Base-by-base conservation (phyloP, 495 filamentous ascomycete species). In the Aspergillus leporis region DNA sequence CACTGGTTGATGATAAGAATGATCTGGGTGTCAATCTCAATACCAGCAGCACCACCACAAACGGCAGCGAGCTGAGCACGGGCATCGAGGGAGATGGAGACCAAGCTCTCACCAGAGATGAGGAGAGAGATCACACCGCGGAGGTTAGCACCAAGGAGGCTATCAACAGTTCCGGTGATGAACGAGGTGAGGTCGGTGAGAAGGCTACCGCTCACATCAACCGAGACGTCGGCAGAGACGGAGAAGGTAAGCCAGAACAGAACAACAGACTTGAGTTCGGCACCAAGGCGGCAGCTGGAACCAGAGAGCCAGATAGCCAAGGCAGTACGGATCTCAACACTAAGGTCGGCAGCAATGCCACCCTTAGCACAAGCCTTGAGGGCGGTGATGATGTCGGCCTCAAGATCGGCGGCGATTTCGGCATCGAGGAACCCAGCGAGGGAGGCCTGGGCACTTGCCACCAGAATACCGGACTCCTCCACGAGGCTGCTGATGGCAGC, bases 11-110 rank as follows among this genome's bases (percentile, higher is more conserved):
- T 69, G 61, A 78, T 76, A 25, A 73, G 25, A 41, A 62, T 38
- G 36, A 72, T 67, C 36, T 59, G 40, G 40, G 38, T 31, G 58
- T 59, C 59, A 48, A 73, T 67, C 51, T 77, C 67, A 47, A 79
- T 65, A 62, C 51, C 65, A 21, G 67, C 40, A 43, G 65, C 64
- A 45, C 75, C 74, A 65, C 70, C 65, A 21, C 74, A 62, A 70
- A 78, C 67, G 58, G 73, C 75, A 72, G 72, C 68, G 14, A 79
- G 64, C 63, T 79, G 69, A 48, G 75, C 67, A 59, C 72, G 70
- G 54, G 73, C 66, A 18, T 70, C 68, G 43, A 71, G 60, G 48
- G 75, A 73, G 47, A 78, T 61, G 41, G 51, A 56, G 45, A 68
- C 51, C 8, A 79, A 51, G 63, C 69, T 69, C 66, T 78, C 67